These are phyloP conservation scores for Oryza longistaminata DNA, from an alignment of 176 grass and related monocot genomes.

Conservation along the genomic window DNA sequence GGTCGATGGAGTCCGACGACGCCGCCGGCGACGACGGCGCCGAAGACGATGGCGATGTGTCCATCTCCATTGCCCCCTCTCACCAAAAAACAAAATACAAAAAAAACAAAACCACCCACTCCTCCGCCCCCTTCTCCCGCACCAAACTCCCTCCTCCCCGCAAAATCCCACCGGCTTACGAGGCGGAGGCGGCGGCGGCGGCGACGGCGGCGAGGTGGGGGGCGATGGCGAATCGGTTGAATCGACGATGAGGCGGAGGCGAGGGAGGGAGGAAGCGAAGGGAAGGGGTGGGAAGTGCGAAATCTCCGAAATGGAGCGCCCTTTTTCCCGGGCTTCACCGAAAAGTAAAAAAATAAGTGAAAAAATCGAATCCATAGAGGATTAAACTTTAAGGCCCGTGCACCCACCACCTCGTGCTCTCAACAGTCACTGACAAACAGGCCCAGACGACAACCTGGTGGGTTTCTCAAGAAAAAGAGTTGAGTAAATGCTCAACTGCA, in stretches of 20 bases:
- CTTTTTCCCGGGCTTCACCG: neutral
- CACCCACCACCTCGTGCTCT: slow-evolving; percentile 21
- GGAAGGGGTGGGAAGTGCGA: neutral
- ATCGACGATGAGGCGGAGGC: neutral
- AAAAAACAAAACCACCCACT: neutral
- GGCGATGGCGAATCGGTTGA: slow-evolving; percentile 20
- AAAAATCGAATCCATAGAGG: neutral
- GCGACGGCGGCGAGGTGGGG: slow-evolving; percentile 8
- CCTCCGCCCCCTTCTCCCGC: neutral
- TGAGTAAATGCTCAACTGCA: accelerated
- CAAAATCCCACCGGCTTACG: slow-evolving; percentile 25
- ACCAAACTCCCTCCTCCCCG: neutral
- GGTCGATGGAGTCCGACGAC: slow-evolving; percentile 53
- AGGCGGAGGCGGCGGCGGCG: slow-evolving; percentile 9
- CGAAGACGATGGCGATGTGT: slow-evolving; percentile 41
- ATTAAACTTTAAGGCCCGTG: neutral
- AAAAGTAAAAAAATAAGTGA: neutral
- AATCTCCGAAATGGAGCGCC: slow-evolving; percentile 47
- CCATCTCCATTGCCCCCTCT: slow-evolving; percentile 36
- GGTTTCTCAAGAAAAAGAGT: accelerated
- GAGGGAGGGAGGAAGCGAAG: neutral
- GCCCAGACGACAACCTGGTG: accelerated
- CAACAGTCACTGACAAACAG: neutral
- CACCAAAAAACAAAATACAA: no score
- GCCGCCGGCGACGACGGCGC: slow-evolving; percentile 22